These are phyloP conservation scores for Magnaporthiopsis poae DNA, from an alignment of 2,329 filamentous ascomycete genomes.

Conservation along the genomic window DNA sequence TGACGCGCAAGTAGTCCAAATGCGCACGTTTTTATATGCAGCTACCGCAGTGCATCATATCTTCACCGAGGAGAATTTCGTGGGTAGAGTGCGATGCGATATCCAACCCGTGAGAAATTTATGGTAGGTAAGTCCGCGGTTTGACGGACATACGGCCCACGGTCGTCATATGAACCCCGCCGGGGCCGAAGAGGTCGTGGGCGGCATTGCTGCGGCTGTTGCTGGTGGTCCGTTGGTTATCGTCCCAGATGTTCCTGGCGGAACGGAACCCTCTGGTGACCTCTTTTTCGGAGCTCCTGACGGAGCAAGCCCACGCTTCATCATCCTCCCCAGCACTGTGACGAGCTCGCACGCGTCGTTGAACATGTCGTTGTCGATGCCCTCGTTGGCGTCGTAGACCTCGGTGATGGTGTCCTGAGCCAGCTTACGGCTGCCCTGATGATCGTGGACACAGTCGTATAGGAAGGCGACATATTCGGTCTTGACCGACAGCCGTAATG, in stretches of 20 bases:
- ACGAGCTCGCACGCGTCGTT: slow-evolving; percentile 83
- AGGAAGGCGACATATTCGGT: slow-evolving; percentile 88
- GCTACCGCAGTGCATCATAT: neutral
- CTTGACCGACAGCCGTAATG: slow-evolving; percentile 77
- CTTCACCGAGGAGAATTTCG: neutral
- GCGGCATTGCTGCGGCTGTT: neutral
- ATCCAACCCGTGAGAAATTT: neutral
- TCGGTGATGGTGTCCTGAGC: slow-evolving; percentile 78
- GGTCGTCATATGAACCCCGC: slow-evolving; percentile 2
- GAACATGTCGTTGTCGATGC: slow-evolving; percentile 93
- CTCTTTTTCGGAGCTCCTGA: slow-evolving; percentile 9
- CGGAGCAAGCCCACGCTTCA: slow-evolving; percentile 57
- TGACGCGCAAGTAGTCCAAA: neutral
- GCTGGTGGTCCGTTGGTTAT: neutral
- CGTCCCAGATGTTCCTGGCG: neutral
- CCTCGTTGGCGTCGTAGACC: slow-evolving; percentile 82
- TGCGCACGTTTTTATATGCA: neutral
- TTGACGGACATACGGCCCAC: neutral
- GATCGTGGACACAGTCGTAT: slow-evolving; percentile 83
- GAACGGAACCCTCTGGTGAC: neutral
- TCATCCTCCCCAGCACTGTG: slow-evolving; percentile 76
- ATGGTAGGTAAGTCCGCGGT: neutral
- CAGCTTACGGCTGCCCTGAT: slow-evolving; percentile 62
- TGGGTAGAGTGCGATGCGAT: neutral
- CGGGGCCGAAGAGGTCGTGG: neutral